Conservation (phyloP, 2,329 filamentous ascomycete genomes). For the Pseudocercospora cruenta region DNA sequence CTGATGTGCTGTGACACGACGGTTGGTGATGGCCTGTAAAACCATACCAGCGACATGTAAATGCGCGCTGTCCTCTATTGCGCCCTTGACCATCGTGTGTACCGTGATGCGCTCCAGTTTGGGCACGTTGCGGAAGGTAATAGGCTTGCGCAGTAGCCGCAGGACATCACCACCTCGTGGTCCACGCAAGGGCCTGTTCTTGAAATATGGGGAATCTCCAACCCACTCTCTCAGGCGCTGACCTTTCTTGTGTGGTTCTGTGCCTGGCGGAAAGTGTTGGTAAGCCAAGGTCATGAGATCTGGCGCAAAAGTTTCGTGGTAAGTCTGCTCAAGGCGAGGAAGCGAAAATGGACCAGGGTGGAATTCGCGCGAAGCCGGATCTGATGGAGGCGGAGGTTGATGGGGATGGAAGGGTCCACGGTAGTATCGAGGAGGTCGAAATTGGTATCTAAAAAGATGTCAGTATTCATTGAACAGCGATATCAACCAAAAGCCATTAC, state of each 20-base stretch:
- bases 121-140: slow-evolving; percentile 82
- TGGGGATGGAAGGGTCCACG: slow-evolving; percentile 91
- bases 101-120: slow-evolving; percentile 79
- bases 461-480: neutral
- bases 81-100: slow-evolving; percentile 71
- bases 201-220: slow-evolving; percentile 89
- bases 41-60: slow-evolving; percentile 83
- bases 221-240: slow-evolving; percentile 84
- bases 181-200: slow-evolving; percentile 81
- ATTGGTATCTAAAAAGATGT: slow-evolving; percentile 74
- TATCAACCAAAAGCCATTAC: neutral
- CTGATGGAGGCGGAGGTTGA: slow-evolving; percentile 82
- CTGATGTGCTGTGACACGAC: slow-evolving; percentile 70
- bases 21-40: slow-evolving; percentile 82
- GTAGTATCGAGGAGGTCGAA: slow-evolving; percentile 90
- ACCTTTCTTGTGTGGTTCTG: slow-evolving; percentile 58
- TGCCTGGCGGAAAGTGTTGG: slow-evolving; percentile 80
- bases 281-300: slow-evolving; percentile 91
- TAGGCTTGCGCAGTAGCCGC: slow-evolving; percentile 67
- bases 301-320: slow-evolving; percentile 79
- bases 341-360: slow-evolving; percentile 87
- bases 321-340: slow-evolving; percentile 87
- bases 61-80: slow-evolving; percentile 70
- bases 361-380: slow-evolving; percentile 86
- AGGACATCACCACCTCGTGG: slow-evolving; percentile 78